Conservation (phyloP, 225 moss, liverwort and hornwort genomes). For the Polytrichum commune region DNA sequence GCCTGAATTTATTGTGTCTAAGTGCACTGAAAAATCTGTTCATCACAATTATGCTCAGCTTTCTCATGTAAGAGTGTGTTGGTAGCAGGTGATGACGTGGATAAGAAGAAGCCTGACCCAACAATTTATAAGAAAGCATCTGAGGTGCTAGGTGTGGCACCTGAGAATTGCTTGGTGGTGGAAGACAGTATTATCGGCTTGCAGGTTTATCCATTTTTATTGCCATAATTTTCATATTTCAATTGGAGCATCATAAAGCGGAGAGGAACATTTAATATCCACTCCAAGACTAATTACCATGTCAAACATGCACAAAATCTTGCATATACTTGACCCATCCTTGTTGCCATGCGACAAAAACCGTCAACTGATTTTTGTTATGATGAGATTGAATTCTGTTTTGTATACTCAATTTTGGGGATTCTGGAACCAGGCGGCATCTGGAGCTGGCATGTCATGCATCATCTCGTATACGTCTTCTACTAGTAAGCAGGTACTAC, state of each 20-base stretch:
- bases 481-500: conserved; percentile 67
- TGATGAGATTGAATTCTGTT: no score
- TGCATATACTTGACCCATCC: no score
- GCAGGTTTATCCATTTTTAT: conserved; percentile 39
- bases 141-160: conserved; percentile 70
- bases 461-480: conserved; percentile 88
- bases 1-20: no score
- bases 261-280: background rate
- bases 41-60: no score
- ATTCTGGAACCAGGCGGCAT: conserved; percentile 53
- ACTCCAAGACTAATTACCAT: background rate
- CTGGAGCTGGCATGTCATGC: conserved; percentile 87
- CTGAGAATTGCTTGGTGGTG: conserved; percentile 72
- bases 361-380: no score
- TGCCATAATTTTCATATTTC: background rate
- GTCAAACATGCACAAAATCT: background rate
- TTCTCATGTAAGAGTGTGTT: no score
- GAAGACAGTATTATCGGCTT: conserved; percentile 91
- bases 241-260: no score
- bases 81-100: conserved; percentile 78
- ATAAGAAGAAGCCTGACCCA: conserved; percentile 97
- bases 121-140: conserved; percentile 78
- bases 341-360: no score
- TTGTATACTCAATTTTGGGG: no score
- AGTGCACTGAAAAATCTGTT: no score